These are phyloP conservation scores for Boletus sensibilis DNA, from an alignment of 768 basidiomycete genomes.

Conservation along the genomic window DNA sequence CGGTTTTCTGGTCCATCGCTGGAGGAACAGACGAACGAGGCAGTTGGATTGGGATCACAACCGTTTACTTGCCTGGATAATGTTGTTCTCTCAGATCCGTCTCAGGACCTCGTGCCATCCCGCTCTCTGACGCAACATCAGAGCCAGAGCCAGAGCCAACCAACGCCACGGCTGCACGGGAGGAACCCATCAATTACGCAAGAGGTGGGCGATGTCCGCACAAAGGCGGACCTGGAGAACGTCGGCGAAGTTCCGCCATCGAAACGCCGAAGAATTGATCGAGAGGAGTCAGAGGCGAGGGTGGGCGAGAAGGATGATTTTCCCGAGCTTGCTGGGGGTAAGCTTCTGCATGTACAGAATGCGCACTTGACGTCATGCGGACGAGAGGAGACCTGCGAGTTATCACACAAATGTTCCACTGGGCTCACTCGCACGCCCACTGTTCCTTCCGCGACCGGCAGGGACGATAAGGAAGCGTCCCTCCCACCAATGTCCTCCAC, in stretches of 20 bases:
- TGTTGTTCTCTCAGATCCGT: not conserved
- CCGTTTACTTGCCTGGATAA: slow-evolving; percentile 23
- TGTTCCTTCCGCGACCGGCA: not conserved
- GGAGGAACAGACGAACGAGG: slow-evolving; percentile 1
- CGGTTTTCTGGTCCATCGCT: not conserved
- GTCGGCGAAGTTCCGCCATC: not conserved
- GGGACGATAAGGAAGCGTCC: not conserved
- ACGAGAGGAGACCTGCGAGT: not conserved
- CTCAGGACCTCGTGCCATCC: not conserved
- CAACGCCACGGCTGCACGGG: not conserved
- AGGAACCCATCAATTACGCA: not conserved
- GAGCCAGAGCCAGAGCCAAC: slow-evolving; percentile 2
- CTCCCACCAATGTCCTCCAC: not conserved
- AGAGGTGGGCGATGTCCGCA: not conserved
- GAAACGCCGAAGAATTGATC: slow-evolving; percentile 21
- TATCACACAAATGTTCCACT: not conserved
- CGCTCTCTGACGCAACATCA: not conserved
- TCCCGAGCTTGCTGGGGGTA: not conserved
- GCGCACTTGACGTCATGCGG: not conserved
- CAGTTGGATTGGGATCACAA: not conserved
- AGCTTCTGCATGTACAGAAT: not conserved
- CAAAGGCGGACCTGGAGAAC: slow-evolving; percentile 6
- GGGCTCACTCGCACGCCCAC: not conserved
- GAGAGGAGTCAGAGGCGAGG: not conserved
- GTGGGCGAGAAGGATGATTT: not conserved